phyloP scores from a whole-genome alignment of 192 early-diverging fungal genomes.

The Gamsiella multidivaricata region DNA sequence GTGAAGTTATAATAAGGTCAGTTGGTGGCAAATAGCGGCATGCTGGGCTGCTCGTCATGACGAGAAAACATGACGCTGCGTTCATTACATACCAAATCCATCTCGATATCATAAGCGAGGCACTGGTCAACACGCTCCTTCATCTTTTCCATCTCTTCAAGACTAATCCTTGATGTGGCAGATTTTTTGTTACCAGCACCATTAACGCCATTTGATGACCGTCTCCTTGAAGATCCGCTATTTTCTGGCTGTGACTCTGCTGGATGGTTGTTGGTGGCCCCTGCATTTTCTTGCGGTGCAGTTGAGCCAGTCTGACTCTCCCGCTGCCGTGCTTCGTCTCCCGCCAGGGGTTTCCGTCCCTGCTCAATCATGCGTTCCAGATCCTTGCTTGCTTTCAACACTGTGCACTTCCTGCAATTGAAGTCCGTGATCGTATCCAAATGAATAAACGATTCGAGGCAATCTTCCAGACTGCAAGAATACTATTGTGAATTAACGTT shows the following conservation, averaged over 20 bases:
- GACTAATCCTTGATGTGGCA: not conserved
- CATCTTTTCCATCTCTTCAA: conserved; percentile 36
- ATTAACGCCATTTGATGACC: not conserved
- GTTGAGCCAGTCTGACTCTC: conserved; percentile 2
- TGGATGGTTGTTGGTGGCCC: no score
- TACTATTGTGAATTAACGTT: conserved; percentile 26
- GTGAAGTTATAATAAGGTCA: not conserved
- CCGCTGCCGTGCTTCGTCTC: not conserved
- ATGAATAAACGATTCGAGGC: conserved; percentile 69
- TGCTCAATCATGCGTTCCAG: conserved; percentile 40
- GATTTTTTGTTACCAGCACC: not conserved
- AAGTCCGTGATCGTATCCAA: conserved; percentile 75
- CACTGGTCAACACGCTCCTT: conserved; percentile 57
- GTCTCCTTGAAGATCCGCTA: not conserved
- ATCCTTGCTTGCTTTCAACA: conserved; percentile 59
- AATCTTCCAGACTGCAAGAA: conserved; percentile 70
- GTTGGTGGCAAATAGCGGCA: no score
- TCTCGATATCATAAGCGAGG: conserved; percentile 55
- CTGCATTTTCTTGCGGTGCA: no score
- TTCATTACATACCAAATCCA: conserved; percentile 56
- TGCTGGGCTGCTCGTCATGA: no score
- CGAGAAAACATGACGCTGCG: no score
- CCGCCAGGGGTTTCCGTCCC: conserved; percentile 8
- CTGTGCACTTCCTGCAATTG: conserved; percentile 72
- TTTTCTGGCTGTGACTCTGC: no score